Evolutionary conservation across 1,139 yeast species (phyloP), one percentile per base, ranked within the genome.

Genomic region (Kurtzmaniella quercitrusa): DNA sequence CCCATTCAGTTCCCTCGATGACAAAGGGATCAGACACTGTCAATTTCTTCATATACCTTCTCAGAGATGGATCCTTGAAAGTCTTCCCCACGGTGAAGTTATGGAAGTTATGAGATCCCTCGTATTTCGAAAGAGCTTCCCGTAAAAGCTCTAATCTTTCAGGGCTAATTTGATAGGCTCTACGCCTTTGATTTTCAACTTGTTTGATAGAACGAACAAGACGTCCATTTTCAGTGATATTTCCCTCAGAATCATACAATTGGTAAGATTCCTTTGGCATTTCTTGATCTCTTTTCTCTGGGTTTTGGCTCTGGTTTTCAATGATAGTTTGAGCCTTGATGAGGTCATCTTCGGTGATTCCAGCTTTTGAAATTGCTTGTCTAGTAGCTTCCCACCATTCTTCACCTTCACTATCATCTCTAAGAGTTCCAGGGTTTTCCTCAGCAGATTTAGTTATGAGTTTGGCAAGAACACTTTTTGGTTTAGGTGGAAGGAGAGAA

Each of bases 1-100:
- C 78, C 99, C 99, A 93, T 60, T 93, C 98, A 5, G 97, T 90
- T 42, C 88, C 90, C 56, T 91, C 87, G 54, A 94, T 91, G 41
- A 88, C 83, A 63, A 89, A 88, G 2, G 98, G 98, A 2, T 88
- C 95, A n/a, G 90, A 79, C 0, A 89, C 95, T 0, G 77, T 74
- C 44, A 94, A 75, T 14, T 77, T 68, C 57, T 86, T 87, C 89
- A 93, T 91, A 62, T 70, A 85, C 56, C 99, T 73, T 47, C 77
- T 74, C 1, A 96, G 84, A 50, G 95, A 84, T 23, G 96, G 85
- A 55, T 93, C 98, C 53, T 81, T 85, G 66, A 77, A 89, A n/a
- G 75, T 66, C 62, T 93, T 93, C 19, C 97, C 97, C 45, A 89
- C 67, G 0, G 98, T 94, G 66, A 87, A 93, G 62, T 93, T 93